phyloP scores from a whole-genome alignment of 2,329 filamentous ascomycete genomes.

The Stachybotrys echinatus region DNA sequence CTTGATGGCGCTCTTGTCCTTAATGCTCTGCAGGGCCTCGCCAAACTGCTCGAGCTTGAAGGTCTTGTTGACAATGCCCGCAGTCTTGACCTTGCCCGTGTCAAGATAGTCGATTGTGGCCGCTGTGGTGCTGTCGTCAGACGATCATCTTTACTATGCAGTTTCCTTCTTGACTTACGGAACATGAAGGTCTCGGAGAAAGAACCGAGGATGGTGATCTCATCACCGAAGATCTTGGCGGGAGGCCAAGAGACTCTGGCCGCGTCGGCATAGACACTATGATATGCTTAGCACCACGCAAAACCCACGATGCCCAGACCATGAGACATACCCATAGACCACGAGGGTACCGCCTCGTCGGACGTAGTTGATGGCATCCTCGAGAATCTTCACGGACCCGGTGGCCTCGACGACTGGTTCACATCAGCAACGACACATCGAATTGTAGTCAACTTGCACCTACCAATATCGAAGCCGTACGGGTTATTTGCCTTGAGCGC shows the following conservation, averaged over 20 bases:
- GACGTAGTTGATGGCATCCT: conserved; percentile 67
- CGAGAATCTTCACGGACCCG: conserved; percentile 62
- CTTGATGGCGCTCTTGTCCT: conserved; percentile 69
- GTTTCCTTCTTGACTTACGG: conserved; percentile 31
- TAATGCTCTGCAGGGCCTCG: conserved; percentile 65
- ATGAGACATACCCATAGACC: conserved; percentile 47
- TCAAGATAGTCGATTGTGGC: conserved; percentile 49
- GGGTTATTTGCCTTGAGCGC: conserved; percentile 60
- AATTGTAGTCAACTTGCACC: no score
- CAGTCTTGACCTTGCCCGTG: conserved; percentile 55
- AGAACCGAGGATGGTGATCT: conserved; percentile 68
- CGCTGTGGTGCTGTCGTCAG: conserved; percentile 17
- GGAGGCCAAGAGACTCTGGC: conserved; percentile 64
- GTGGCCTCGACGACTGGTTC: conserved; percentile 59
- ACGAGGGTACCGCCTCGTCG: conserved; percentile 66
- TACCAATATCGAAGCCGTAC: conserved; percentile 66
- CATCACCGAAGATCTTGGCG: conserved; percentile 63
- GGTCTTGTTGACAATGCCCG: conserved; percentile 67
- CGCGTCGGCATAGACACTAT: conserved; percentile 56
- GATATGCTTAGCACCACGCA: conserved; percentile 3
- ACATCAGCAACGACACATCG: conserved; percentile 12
- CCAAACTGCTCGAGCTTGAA: conserved; percentile 70
- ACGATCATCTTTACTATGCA: not conserved
- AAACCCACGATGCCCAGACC: not conserved
- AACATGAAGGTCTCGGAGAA: conserved; percentile 74